Evolutionary conservation across 768 basidiomycete species (phyloP).

Genomic region (Psilocybe azurescens): DNA sequence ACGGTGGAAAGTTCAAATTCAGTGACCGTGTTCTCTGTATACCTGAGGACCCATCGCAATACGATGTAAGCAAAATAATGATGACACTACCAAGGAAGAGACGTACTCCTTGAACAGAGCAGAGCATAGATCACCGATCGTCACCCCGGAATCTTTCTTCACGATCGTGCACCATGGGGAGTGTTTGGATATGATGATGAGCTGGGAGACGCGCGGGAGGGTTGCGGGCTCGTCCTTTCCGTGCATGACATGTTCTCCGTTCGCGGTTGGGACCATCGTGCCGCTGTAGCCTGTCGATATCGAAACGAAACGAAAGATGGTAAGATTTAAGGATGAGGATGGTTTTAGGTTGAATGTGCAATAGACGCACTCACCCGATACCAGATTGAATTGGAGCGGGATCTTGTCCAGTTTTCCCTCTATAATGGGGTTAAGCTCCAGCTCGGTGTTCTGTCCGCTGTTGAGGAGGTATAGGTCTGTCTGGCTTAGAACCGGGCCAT

Average conservation of each 20-base stretch:
- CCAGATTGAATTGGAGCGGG: conserved; percentile 75
- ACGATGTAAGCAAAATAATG: no score
- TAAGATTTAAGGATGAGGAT: no score
- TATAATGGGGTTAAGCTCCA: conserved; percentile 79
- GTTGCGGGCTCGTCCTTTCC: conserved; percentile 68
- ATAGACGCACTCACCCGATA: conserved; percentile 53
- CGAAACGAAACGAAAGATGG: background rate
- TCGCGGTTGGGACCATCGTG: background rate
- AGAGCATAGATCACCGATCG: conserved; percentile 72
- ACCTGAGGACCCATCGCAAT: conserved; percentile 43
- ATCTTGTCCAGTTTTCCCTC: conserved; percentile 50
- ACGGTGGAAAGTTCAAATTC: conserved; percentile 68
- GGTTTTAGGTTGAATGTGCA: no score
- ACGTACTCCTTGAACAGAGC: conserved; percentile 80
- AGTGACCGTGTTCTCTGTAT: conserved; percentile 70
- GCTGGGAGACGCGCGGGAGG: conserved; percentile 64
- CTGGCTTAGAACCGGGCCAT: conserved; percentile 80
- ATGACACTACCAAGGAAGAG: background rate
- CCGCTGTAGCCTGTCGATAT: conserved; percentile 16
- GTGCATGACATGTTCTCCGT: conserved; percentile 17
- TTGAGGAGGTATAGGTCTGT: conserved; percentile 83
- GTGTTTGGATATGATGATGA: conserved; percentile 60
- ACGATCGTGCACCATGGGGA: conserved; percentile 84
- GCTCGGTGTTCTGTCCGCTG: conserved; percentile 64
- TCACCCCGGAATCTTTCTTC: conserved; percentile 75